Evolutionary conservation across 2,329 filamentous ascomycete species (phyloP), one percentile per base, ranked within the genome.

Genomic region (Karstenula rhodostoma): DNA sequence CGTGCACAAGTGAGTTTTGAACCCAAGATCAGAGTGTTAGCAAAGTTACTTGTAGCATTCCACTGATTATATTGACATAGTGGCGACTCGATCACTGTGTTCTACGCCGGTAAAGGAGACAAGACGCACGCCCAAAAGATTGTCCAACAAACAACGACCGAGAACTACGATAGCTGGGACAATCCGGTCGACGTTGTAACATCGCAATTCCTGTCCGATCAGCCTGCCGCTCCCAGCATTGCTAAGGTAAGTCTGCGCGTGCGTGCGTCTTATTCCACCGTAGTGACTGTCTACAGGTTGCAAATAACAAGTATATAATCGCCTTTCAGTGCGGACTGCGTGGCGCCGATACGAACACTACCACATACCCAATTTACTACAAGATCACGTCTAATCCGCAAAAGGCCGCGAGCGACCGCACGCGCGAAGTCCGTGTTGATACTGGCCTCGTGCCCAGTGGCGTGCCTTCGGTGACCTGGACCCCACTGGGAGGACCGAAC

Each of bases 81-180:
- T 44, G 56, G 66, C 25, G 42, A 60, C 23, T 59, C 61, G 17
- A 37, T 70, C 8, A 67, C 62, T 3, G 49, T 61, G 13, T 70
- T 68, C 58, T 70, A 70, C 60, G 62, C 66, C 8, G 64, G 67
- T 29, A 62, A 64, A 37, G 57, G 64, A 22, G 64, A 68, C 44
- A 23, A 29, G 9, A 50, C 63, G 33, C 65, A 68, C 37, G 58
- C 61, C 4, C 63, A 67, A 27, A 70, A 70, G 58, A 62, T 70
- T 15, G 56, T 60, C 9, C 67, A 70, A 15, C 61, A 67, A 51
- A 67, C 66, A 1, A 62, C 64, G 4, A 37, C 42, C 19, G 56
- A 60, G 15, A 56, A 63, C 27, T 64, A 65, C 48, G 63, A 64
- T 25, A 62, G 37, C 37, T 70, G 66, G 64, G 66, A 58, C 17